Base-by-base conservation (phyloP, 768 basidiomycete genomes). In the Kwoniella heveanensis region DNA sequence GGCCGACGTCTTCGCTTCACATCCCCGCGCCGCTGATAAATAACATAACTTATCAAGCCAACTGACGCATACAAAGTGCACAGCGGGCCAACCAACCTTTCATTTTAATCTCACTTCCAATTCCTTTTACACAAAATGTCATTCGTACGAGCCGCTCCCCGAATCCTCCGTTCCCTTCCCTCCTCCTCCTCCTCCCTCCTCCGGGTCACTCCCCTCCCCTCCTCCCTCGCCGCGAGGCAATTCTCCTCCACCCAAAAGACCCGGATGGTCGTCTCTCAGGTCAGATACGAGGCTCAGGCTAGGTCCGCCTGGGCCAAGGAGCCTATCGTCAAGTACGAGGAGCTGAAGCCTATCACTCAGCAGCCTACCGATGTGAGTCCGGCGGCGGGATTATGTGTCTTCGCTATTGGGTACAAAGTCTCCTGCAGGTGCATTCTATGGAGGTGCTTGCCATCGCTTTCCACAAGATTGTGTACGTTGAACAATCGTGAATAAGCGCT, bases 311-410 rank as follows among this genome's bases (percentile, higher is more conserved):
- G 92, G 92, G 86, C 73, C 2, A 65, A 85, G 69, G 84, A 87
- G 17, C 86, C 85, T 46, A 82, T 86, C 24, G 80, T 96, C 56
- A 83, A 84, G 0, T 97, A 95, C 76, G 88, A 89, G 32, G 86
- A 91, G 66, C 81, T 98, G 30, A 89, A 95, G 73, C 87, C 88
- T 1, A 86, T 85, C 67, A 92, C 91, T 0, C 79, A 87, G 69
- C 88, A 86, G 70, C 95, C 95, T 2, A 78, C 48, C 19, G 80
- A 82, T 64, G 83, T 83, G 65, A 85, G 86, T 57, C 79, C 32
- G 9, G 32, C 32, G 32, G 13, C 32, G 32, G 13, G 5, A 2
- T 1, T n/a, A 13, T 3, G 13, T 2, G 25, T 6, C 36, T n/a
- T 4, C 29, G 13, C 17, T 30, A 17, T 53, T 52, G n/a, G n/a